Percentiles rank a stretch among this genome's conserved stretches.
Evolutionary conservation across 192 early-diverging fungal species (phyloP).

Genomic region (Coemansia sp.): DNA sequence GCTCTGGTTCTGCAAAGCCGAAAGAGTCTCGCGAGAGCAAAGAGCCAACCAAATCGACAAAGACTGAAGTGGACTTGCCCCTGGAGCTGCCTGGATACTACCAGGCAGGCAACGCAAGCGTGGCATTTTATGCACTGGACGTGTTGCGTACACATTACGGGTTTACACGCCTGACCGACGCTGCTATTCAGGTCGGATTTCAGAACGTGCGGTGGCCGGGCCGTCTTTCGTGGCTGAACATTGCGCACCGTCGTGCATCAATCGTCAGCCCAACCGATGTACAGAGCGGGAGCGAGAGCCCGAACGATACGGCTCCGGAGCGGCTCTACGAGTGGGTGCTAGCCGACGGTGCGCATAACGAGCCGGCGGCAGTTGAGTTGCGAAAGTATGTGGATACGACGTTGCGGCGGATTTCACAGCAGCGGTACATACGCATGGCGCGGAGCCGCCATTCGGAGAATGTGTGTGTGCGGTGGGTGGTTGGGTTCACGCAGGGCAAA

Average conservation of each 20-base stretch:
- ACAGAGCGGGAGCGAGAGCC: constrained; percentile 10
- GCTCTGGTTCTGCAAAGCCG: too few relatives aligned
- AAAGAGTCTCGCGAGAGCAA: too few relatives aligned
- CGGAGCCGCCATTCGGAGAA: constrained; percentile 5
- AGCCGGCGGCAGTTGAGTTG: constrained; percentile 66
- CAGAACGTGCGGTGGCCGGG: constrained; percentile 76
- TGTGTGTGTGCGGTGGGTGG: constrained; percentile 67
- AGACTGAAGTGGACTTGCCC: constrained; percentile 54
- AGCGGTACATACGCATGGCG: constrained; percentile 27
- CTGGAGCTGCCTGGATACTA: constrained; percentile 67
- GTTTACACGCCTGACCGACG: constrained; percentile 49
- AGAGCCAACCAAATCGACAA: too few relatives aligned
- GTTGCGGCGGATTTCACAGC: constrained; percentile 30
- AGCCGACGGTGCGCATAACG: constrained; percentile 92
- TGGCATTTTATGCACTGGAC: constrained; percentile 65
- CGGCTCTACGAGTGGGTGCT: constrained; percentile 58
- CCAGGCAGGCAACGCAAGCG: constrained; percentile 78
- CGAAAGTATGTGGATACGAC: constrained; percentile 64
- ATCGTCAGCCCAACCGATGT: background rate
- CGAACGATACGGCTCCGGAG: constrained; percentile 5
- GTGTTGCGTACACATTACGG: constrained; percentile 51
- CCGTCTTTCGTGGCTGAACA: constrained; percentile 69
- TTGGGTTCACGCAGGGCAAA: constrained; percentile 74
- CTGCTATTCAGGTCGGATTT: constrained; percentile 65
- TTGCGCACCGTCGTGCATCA: background rate